phyloP scores from a whole-genome alignment of 116 monocot genomes.

The Iris pallida region DNA sequence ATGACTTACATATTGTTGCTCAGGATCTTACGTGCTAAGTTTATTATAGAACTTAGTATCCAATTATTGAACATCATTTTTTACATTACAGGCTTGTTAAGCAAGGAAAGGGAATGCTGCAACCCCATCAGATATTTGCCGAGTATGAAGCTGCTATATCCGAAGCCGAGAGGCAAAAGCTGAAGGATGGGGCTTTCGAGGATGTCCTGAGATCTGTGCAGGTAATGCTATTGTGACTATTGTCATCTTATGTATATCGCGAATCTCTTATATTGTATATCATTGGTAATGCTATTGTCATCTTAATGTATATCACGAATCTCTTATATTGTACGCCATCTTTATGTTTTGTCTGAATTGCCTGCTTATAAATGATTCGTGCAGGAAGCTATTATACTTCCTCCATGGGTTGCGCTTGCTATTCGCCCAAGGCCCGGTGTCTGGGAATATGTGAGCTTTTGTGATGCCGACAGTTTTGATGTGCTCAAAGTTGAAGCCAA shows the following conservation, averaged over 20 bases:
- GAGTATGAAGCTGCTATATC: constrained; percentile 72
- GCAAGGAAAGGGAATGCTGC: constrained; percentile 86
- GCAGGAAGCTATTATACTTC: constrained; percentile 84
- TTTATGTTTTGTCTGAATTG: too few species aligned
- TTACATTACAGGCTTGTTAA: constrained; percentile 51
- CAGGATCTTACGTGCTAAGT: not conserved
- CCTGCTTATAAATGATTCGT: not conserved
- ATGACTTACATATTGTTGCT: too few species aligned
- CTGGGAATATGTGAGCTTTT: constrained; percentile 97
- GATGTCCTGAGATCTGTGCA: constrained; percentile 70
- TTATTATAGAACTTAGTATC: not conserved
- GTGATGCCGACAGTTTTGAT: too few species aligned
- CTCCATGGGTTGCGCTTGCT: constrained; percentile 89
- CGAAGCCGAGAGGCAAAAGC: constrained; percentile 58
- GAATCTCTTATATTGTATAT: not conserved
- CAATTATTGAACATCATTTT: not conserved
- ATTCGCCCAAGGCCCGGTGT: constrained; percentile 91
- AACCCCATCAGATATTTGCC: constrained; percentile 69
- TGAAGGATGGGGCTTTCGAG: constrained; percentile 69
- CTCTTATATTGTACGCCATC: not conserved
- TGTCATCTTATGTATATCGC: not conserved
- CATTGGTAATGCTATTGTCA: too few species aligned
- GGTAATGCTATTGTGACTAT: constrained; percentile 32
- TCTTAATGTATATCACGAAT: not conserved
- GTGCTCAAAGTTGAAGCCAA: too few species aligned